phyloP scores from a whole-genome alignment of 2,329 filamentous ascomycete species.

The Penicillium sumatraense region DNA sequence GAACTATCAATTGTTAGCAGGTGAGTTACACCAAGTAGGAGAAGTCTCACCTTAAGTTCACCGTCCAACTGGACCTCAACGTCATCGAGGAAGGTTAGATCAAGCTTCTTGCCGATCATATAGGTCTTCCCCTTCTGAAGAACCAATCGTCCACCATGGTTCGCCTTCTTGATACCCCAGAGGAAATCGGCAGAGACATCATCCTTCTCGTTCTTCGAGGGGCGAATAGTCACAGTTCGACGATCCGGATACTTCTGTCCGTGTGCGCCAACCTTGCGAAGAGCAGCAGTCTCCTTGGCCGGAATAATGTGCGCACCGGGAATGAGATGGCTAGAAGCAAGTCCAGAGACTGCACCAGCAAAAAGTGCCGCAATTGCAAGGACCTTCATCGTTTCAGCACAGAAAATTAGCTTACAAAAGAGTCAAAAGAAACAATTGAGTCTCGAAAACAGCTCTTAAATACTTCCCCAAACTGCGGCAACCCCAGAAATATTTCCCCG shows the following conservation, averaged over 20 bases:
- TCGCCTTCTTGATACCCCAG: constrained; percentile 59
- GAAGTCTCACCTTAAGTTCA: constrained; percentile 52
- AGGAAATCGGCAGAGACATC: constrained; percentile 63
- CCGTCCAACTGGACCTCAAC: constrained; percentile 64
- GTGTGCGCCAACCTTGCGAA: constrained; percentile 30
- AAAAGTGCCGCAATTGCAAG: constrained; percentile 26
- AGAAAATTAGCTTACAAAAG: neutral
- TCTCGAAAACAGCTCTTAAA: neutral
- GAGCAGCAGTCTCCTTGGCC: constrained; percentile 20
- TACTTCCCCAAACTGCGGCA: neutral
- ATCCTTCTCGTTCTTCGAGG: constrained; percentile 59
- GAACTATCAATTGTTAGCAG: constrained; percentile 35
- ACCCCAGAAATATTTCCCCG: neutral
- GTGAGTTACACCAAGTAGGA: too few relatives aligned
- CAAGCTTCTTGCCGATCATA: constrained; percentile 63
- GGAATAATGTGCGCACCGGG: constrained; percentile 32
- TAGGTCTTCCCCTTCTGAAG: constrained; percentile 60
- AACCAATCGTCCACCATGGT: constrained; percentile 62
- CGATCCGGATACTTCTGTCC: constrained; percentile 38
- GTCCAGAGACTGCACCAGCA: constrained; percentile 21
- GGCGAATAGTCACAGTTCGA: constrained; percentile 56
- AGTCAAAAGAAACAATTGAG: neutral
- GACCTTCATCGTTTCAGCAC: constrained; percentile 28
- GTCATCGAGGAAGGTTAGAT: constrained; percentile 62
- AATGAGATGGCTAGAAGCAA: constrained; percentile 23